Conservation (phyloP, 1,284 basidiomycete species). For the Trichosporon sp. region DNA sequence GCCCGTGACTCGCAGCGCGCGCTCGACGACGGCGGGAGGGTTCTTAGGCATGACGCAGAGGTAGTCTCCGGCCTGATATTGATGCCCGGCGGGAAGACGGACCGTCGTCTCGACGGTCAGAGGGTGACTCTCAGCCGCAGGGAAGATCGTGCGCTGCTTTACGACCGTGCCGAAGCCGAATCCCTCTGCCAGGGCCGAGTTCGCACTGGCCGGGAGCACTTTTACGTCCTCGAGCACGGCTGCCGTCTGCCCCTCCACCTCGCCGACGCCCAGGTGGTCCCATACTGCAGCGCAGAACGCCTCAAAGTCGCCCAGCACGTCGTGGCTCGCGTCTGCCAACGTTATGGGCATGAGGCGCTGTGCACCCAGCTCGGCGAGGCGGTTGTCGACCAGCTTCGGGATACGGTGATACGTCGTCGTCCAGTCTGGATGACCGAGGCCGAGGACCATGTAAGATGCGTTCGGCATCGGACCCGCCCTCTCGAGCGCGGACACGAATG, state of each 20-base stretch:
- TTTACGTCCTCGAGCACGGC: constrained; percentile 1
- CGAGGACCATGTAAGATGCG: constrained; percentile 52
- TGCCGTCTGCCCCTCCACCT: background rate
- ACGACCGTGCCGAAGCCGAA: background rate
- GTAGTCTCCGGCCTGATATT: constrained; percentile 52
- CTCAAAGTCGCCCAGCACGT: constrained; percentile 1
- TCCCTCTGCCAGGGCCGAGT: background rate
- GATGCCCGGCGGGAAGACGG: constrained; percentile 48
- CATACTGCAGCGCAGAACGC: background rate
- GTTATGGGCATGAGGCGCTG: constrained; percentile 35
- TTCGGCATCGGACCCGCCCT: constrained; percentile 16
- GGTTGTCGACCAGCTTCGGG: constrained; percentile 50
- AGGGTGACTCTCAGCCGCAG: background rate
- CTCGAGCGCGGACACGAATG: background rate
- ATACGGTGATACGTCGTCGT: constrained; percentile 54
- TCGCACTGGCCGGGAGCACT: background rate
- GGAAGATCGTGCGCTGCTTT: background rate
- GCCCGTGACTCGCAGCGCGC: constrained; percentile 36
- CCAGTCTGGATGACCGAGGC: constrained; percentile 56
- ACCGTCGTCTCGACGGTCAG: constrained; percentile 47
- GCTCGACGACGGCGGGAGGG: constrained; percentile 32
- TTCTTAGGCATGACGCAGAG: constrained; percentile 43
- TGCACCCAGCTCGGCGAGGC: constrained; percentile 48
- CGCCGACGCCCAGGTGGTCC: background rate
- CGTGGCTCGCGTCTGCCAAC: background rate